Conservation (phyloP, 164 flowering plant genomes). For the Aristolochia fimbriata region DNA sequence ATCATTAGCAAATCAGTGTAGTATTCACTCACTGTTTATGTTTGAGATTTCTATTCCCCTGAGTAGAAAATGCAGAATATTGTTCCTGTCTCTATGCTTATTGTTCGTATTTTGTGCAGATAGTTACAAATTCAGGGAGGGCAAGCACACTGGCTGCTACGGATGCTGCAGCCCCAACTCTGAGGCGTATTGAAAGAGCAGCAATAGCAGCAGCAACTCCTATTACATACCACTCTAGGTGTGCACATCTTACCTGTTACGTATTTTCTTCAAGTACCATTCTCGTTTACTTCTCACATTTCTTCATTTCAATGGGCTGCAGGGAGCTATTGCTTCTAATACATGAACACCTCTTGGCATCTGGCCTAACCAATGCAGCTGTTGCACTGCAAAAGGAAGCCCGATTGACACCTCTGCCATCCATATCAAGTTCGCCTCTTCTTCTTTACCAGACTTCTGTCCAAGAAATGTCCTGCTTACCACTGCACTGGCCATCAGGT, state of each 20-base stretch:
- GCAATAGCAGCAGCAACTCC: constrained; percentile 99
- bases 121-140: constrained; percentile 95
- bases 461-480: constrained; percentile 45
- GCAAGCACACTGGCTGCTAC: constrained; percentile 91
- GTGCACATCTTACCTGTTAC: too few relatives aligned
- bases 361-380: constrained; percentile 67
- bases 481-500: constrained; percentile 80
- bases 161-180: constrained; percentile 96
- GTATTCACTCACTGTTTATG: background rate
- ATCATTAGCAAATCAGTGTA: background rate
- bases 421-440: constrained; percentile 51
- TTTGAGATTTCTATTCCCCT: background rate
- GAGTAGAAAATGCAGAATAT: too few relatives aligned
- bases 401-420: constrained; percentile 72
- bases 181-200: constrained; percentile 96
- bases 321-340: constrained; percentile 93
- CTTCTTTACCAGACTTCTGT: constrained; percentile 47
- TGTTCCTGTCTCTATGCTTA: too few relatives aligned
- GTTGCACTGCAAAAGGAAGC: constrained; percentile 75
- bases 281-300: background rate
- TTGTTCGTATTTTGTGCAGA: constrained; percentile 25
- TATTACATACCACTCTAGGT: constrained; percentile 83
- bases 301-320: constrained; percentile 5
- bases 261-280: background rate
- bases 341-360: constrained; percentile 93